Evolutionary conservation across 2,329 filamentous ascomycete genomes (phyloP).

Genomic region (Tolypocladium inflatum): DNA sequence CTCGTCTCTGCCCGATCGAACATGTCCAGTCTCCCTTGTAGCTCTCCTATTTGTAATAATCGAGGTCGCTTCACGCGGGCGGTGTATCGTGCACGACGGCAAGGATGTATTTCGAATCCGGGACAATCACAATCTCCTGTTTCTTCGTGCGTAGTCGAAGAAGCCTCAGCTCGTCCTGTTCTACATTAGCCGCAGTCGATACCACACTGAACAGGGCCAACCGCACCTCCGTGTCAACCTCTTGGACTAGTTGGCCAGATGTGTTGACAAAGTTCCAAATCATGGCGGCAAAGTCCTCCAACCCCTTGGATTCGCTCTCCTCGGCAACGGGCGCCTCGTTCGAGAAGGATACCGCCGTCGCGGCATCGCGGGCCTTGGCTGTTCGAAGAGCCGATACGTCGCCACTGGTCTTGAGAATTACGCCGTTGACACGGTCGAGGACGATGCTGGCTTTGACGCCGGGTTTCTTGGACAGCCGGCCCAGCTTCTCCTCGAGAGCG

Average conservation of each 20-base stretch:
- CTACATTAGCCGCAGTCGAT: conserved; percentile 9
- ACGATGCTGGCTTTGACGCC: conserved; percentile 72
- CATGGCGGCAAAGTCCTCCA: conserved; percentile 65
- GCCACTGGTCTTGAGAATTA: conserved; percentile 67
- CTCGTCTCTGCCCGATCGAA: background rate
- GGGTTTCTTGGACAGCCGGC: conserved; percentile 64
- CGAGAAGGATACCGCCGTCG: conserved; percentile 33
- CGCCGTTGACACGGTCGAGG: conserved; percentile 60
- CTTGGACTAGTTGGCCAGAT: conserved; percentile 60
- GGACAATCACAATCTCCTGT: conserved; percentile 76
- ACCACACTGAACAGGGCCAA: too few relatives aligned
- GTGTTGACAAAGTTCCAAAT: conserved; percentile 68
- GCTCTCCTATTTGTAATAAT: background rate
- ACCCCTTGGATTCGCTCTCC: conserved; percentile 44
- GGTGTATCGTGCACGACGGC: conserved; percentile 78
- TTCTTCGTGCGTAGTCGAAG: conserved; percentile 73
- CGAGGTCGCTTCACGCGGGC: conserved; percentile 38
- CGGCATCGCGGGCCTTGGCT: conserved; percentile 23
- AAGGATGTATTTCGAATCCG: conserved; percentile 69
- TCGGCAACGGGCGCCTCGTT: conserved; percentile 32
- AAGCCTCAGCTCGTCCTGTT: conserved; percentile 65
- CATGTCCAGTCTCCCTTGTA: background rate
- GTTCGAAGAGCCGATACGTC: conserved; percentile 48
- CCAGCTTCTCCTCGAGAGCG: conserved; percentile 55
- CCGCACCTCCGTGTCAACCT: conserved; percentile 59